These are phyloP conservation scores for Cryptococcus jaspeensis DNA, from an alignment of 1,284 basidiomycete species.

Conservation along the genomic window DNA sequence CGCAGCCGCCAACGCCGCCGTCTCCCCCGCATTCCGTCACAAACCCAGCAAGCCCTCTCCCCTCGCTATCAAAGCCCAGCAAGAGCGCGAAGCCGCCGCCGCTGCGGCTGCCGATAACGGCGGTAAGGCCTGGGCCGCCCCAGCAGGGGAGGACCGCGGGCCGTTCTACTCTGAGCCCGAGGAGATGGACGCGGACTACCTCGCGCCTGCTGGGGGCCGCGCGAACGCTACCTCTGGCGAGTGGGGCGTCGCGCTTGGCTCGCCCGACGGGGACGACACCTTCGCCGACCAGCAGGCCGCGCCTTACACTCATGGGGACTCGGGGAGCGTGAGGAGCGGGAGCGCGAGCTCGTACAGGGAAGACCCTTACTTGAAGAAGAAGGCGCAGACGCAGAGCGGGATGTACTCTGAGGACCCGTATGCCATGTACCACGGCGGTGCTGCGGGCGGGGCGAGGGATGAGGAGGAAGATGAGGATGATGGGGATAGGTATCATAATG, in stretches of 20 bases:
- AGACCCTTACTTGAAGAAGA: constrained; percentile 22
- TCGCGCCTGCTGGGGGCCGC: not conserved
- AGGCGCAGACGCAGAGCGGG: constrained; percentile 19
- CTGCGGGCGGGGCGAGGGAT: not conserved
- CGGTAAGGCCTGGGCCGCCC: too few species aligned
- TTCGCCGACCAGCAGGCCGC: constrained; percentile 16
- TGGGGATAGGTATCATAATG: constrained; percentile 12
- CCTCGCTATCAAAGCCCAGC: constrained; percentile 31
- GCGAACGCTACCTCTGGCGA: constrained; percentile 22
- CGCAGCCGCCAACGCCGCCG: constrained; percentile 30
- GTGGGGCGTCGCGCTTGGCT: constrained; percentile 42
- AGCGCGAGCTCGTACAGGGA: constrained; percentile 8
- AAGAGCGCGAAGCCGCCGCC: constrained; percentile 4
- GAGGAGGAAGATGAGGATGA: constrained; percentile 11
- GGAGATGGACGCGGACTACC: not conserved
- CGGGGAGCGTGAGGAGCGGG: not conserved
- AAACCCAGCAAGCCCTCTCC: constrained; percentile 47
- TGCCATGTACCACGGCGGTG: constrained; percentile 28
- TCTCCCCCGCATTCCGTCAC: constrained; percentile 32
- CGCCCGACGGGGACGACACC: constrained; percentile 19
- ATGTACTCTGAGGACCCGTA: constrained; percentile 37
- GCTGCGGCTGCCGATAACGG: not conserved
- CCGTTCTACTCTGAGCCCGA: constrained; percentile 2
- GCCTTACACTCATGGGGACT: not conserved
- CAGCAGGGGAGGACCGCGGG: not conserved